Evolutionary conservation across 306 rosid genomes (phyloP), one percentile per base, ranked within the genome.

Genomic region (Prosopis cineraria): DNA sequence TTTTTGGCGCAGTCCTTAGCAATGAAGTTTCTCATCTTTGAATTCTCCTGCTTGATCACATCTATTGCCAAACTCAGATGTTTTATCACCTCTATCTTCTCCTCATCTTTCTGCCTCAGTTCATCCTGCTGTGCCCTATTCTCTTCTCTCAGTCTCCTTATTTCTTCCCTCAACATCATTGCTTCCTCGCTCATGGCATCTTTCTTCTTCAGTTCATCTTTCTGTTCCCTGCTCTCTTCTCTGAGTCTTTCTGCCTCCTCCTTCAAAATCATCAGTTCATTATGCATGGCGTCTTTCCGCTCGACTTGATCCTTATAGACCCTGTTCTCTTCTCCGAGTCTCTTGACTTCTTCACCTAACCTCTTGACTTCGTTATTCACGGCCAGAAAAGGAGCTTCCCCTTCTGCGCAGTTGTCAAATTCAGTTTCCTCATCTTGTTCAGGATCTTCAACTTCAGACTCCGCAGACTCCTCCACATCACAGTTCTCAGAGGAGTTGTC

Each of bases 401-500:
- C 85, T 48, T 76, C 73, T 10, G 34, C 55, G 16, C 30, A 55
- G 72, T 80, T 40, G 53, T 76, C 77, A 33, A 73, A 65, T 48
- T 68, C 60, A 74, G 71, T 53, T 58, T 67, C 86, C 41, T 77
- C 88, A 73, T 88, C 93, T 14, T n/a, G 75, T 52, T 91, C 96
- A 14, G 94, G 98, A 84, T 94, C 91, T 73, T 90, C 94, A 72
- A 91, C 88, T 84, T 94, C 97, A n/a, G 98, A 94, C 66, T 88
- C 88, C 0, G 75, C 88, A 30, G 70, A 85, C 40, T 93, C 96
- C 52, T 87, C 97, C 1, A 33, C 83, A 53, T 84, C 89, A 69
- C 79, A 85, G 25, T 74, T 82, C 80, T 90, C 91, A 2, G 89
- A 89, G 67, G 62, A 83, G 80, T 85, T 81, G 47, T 93, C 92